Base-by-base conservation (phyloP, 805 yeast genomes). In the Clavispora santaluciae region DNA sequence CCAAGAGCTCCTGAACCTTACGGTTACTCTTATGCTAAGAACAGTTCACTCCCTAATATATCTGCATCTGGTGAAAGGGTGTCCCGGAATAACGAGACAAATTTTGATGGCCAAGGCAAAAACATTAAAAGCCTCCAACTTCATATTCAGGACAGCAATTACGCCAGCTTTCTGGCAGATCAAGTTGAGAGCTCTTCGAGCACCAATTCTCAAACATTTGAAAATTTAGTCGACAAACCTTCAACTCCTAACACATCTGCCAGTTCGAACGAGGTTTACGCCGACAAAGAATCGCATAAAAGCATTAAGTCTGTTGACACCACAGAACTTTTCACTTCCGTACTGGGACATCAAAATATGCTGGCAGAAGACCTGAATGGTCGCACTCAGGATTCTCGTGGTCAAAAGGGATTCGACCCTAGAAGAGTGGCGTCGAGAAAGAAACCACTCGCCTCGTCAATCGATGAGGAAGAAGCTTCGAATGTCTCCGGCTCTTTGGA, bases 341-440 rank as follows among this genome's bases (percentile, higher is more conserved):
- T 23, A 8, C 10, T 28, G 15, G 12, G 20, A 9, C 20, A 15
- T 11, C 15, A 6, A 6, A 25, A 25, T 2, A 18, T 18, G 18
- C 48, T 65, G 29, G 54, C 62, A 4, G 38, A 54, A 6, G 60
- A 61, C 2, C 56, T 64, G 26, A 58, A 56, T 16, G 61, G 45
- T 10, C 55, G 62, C 38, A 63, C 51, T 37, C 43, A 51, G 20
- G 70, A 66, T 21, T 46, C 62, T 2, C 55, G 52, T 23, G 48
- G 44, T 18, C 59, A 55, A 36, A 60, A 52, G 38, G 46, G 49
- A 22, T 45, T 48, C 20, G 47, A 44, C 9, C 57, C 58, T 4
- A 42, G 46, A 15, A 43, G 38, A 41, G 44, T 12, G 42, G 42
- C 29, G 8, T 10, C 25, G n/a, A 28, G 12, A 28, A 28, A 20